phyloP scores from a whole-genome alignment of 441 rosid genomes.

The Viola pubescens region DNA sequence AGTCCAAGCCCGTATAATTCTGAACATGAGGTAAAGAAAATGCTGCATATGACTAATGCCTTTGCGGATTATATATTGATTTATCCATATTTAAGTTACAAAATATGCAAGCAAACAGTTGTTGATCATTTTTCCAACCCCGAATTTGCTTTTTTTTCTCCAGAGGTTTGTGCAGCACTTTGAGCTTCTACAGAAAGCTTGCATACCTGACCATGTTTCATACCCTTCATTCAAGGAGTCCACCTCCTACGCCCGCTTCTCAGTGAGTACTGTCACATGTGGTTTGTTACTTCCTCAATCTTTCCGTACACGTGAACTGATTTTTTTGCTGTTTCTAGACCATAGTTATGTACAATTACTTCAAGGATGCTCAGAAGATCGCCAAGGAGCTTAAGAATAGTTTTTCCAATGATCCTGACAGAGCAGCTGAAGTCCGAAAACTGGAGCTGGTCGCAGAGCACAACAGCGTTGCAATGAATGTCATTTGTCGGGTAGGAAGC shows the following conservation, averaged over 20 bases:
- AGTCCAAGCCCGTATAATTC: slow-evolving; percentile 71
- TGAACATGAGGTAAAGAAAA: slow-evolving; percentile 57
- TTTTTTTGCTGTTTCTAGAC: slow-evolving; percentile 30
- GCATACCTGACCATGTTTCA: slow-evolving; percentile 66
- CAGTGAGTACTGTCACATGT: slow-evolving; percentile 43
- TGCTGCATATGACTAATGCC: not conserved
- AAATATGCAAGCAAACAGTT: too few relatives aligned
- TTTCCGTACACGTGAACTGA: not conserved
- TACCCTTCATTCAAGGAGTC: slow-evolving; percentile 71
- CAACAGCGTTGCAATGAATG: slow-evolving; percentile 61
- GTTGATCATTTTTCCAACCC: not conserved
- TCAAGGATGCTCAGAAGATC: slow-evolving; percentile 83
- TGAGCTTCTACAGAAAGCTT: slow-evolving; percentile 88
- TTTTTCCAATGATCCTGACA: slow-evolving; percentile 57
- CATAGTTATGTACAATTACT: slow-evolving; percentile 58
- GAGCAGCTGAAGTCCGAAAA: slow-evolving; percentile 55
- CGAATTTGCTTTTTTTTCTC: slow-evolving; percentile 13
- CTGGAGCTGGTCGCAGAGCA: slow-evolving; percentile 93
- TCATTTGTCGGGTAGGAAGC: slow-evolving; percentile 50
- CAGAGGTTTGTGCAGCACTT: slow-evolving; percentile 95
- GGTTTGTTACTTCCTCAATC: not conserved
- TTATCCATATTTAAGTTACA: too few relatives aligned
- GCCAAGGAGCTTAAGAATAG: slow-evolving; percentile 72
- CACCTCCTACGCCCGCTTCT: slow-evolving; percentile 53
- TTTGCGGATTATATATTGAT: too few relatives aligned